Evolutionary conservation across 257 asterid species (phyloP), one percentile per base, ranked within the genome.

Genomic region (Ophiorrhiza pumila): DNA sequence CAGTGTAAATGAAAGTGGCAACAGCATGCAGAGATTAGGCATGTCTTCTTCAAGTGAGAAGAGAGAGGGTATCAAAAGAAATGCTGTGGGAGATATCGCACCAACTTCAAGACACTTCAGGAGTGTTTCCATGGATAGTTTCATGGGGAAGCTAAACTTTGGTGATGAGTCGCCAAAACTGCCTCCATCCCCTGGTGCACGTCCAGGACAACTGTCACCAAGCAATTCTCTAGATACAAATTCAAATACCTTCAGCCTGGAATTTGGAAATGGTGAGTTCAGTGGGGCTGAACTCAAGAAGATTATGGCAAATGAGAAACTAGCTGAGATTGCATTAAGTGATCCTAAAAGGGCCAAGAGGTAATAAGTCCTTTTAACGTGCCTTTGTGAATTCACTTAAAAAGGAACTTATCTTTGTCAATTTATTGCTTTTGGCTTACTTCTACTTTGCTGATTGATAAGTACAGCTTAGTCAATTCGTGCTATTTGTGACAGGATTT

Each of bases 121-220:
- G 74, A 94, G 99, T 73, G 73, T 90, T 61, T 94, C 99, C 0
- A 86, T 94, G 97, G 99, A 94, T 74, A 94, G 96, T 68, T 90
- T 92, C 74, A 84, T 94, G 85, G 98, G 86, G 25, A 90, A 87
- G 76, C 65, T 90, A 27, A 85, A 85, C 78, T 89, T 89, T 59
- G 81, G 77, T 1, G 96, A 93, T 11, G 98, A 91, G 74, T 85
- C 89, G 5, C 93, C 88, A 39, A 86, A 85, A 78, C 65, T 91
- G 85, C 90, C 88, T 56, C 90, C 96, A 3, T 87, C 97, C 45
- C 87, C 88, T 18, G 93, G 93, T 65, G 71, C 78, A 56, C 86
- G 81, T 56, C 86, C 89, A 0, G 92, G 90, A 18, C 86, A 83
- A 66, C 81, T 79, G 68, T 83, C 91, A 10, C 88, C 87, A 0